Conservation (phyloP, 768 basidiomycete species). For the Sporobolomyces roseus region DNA sequence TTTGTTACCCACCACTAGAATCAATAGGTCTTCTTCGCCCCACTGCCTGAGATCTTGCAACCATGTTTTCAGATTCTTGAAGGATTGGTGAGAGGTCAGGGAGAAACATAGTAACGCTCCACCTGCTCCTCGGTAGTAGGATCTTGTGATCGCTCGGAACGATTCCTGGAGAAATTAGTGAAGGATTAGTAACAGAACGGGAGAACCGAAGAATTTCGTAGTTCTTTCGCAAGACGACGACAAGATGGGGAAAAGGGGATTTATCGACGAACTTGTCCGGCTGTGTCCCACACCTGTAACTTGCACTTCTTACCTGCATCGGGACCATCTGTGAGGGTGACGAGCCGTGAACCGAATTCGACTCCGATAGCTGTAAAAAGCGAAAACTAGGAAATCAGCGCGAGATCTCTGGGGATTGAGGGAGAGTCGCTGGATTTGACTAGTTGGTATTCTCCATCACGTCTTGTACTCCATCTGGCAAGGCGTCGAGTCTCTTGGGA, state of each 20-base stretch:
- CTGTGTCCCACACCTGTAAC: slow-evolving; percentile 90
- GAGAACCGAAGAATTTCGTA: too few relatives aligned
- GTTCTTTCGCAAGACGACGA: too few relatives aligned
- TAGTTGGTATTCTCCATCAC: too few relatives aligned
- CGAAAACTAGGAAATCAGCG: too few relatives aligned
- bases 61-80: slow-evolving; percentile 78
- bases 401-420: too few relatives aligned
- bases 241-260: too few relatives aligned
- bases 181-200: too few relatives aligned
- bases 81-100: slow-evolving; percentile 65
- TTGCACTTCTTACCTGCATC: slow-evolving; percentile 31
- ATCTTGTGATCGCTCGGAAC: slow-evolving; percentile 42
- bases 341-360: slow-evolving; percentile 87
- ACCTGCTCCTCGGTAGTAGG: slow-evolving; percentile 88
- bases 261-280: too few relatives aligned
- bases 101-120: slow-evolving; percentile 52
- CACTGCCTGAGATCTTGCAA: slow-evolving; percentile 84
- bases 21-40: slow-evolving; percentile 81
- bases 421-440: too few relatives aligned
- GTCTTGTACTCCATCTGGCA: too few relatives aligned
- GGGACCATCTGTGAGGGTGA: slow-evolving; percentile 59
- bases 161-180: too few relatives aligned
- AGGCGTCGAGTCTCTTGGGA: too few relatives aligned
- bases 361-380: slow-evolving; percentile 89
- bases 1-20: slow-evolving; percentile 61